phyloP scores from a whole-genome alignment of 78 protist genomes.

The Paratrimastix pyriformis region DNA sequence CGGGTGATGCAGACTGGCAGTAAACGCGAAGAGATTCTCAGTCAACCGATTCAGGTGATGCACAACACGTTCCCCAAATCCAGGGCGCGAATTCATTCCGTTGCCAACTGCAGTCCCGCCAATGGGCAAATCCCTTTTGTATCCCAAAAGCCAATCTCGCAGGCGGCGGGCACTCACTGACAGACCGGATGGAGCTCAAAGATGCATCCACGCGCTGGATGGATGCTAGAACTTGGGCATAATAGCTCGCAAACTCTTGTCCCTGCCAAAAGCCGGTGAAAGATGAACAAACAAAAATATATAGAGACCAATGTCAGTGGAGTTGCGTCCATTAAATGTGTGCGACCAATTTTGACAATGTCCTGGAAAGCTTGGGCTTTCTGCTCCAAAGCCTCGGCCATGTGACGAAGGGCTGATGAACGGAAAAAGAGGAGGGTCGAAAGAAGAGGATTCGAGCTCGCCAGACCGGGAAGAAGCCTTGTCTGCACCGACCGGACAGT shows the following conservation, averaged over 20 bases:
- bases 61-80: constrained; percentile 61
- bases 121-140: too few species aligned
- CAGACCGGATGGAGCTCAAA: constrained; percentile 48
- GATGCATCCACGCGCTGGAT: constrained; percentile 44
- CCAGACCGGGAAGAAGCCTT: constrained; percentile 53
- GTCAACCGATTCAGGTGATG: constrained; percentile 51
- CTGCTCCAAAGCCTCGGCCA: constrained; percentile 33
- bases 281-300: too few species aligned
- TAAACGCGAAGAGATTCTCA: constrained; percentile 63
- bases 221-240: constrained; percentile 58
- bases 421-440: too few species aligned
- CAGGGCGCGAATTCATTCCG: constrained; percentile 63
- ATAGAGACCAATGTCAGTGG: constrained; percentile 84
- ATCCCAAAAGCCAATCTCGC: too few species aligned
- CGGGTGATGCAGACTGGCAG: too few species aligned
- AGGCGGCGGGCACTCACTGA: too few species aligned
- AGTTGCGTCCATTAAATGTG: constrained; percentile 81
- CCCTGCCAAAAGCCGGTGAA: too few species aligned
- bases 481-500: constrained; percentile 39
- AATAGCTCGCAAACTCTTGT: constrained; percentile 81
- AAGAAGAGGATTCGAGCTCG: too few species aligned
- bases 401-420: too few species aligned
- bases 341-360: constrained; percentile 86
- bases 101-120: constrained; percentile 97
- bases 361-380: constrained; percentile 51